Evolutionary conservation across 2,329 filamentous ascomycete species (phyloP), one percentile per base, ranked within the genome.

Genomic region (Alternaria infectoria): DNA sequence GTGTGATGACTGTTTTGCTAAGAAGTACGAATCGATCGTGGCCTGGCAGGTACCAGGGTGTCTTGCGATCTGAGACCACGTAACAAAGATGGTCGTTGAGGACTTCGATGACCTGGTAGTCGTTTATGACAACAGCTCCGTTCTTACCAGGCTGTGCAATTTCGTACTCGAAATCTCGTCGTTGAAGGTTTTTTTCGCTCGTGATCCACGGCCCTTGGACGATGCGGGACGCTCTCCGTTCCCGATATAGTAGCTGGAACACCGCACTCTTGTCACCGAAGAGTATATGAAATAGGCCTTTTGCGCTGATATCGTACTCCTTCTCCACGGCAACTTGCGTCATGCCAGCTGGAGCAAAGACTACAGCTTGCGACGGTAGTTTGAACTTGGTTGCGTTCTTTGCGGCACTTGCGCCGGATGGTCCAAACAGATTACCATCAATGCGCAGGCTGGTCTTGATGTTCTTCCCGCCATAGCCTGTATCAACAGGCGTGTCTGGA

Each of bases 191-290:
- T 44, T 90, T 86, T 61, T 94, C 91, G 4, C 88, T 83, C 52
- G 89, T 85, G 17, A 86, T 84, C 96, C 96, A 99, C 0, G 95
- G 93, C 0, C 92, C 91, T 80, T 97, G 94, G 3, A 91, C 89
- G 66, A 97, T 93, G 66, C 74, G 69, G 47, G 73, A 70, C 11
- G 75, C 75, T 66, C 73, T 75, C 19, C 72, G 69, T 55, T 97
- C 93, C 76, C 93, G 91, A 77, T 97, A 95, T 28, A 98, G 85
- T 74, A 95, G 89, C 72, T 96, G 93, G 81, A 97, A 99, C 43
- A 98, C 90, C 32, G 94, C 93, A 77, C 93, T 97, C 81, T 95
- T 97, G 80, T 99, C 96, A 40, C 96, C 96, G 79, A 98, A 99
- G 55, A 99, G 86, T 15, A 98, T 92, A 75, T 98, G 95, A 79